Percentiles rank a stretch among this genome's conserved stretches.
Evolutionary conservation across 306 rosid genomes (phyloP).

Genomic region (Begonia fuchsioides): DNA sequence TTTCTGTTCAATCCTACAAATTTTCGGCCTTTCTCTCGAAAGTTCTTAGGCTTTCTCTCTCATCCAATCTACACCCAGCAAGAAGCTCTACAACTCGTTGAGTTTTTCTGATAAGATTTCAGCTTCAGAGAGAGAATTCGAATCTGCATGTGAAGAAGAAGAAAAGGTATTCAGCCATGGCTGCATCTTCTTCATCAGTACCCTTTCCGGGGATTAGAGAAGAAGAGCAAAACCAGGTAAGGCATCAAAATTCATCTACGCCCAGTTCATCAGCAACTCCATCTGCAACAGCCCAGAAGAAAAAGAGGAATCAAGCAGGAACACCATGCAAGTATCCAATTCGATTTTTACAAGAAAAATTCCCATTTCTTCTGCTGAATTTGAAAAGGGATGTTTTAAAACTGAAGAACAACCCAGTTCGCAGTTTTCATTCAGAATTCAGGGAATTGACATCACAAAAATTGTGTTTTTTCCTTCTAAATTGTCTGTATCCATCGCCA

Average conservation of each 20-base stretch:
- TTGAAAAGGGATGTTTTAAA: background rate
- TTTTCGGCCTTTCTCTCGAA: background rate
- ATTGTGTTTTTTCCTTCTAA: no score
- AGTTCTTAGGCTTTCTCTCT: background rate
- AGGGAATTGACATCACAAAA: no score
- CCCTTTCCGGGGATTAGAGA: conserved; percentile 40
- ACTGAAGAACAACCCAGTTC: no score
- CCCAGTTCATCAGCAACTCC: conserved; percentile 22
- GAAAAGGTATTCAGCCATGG: conserved; percentile 28
- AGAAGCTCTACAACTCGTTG: background rate
- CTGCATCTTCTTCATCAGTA: conserved; percentile 58
- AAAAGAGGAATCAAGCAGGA: conserved; percentile 84
- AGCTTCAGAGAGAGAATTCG: background rate
- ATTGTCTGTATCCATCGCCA: background rate
- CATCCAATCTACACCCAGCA: background rate
- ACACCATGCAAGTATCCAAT: conserved; percentile 66
- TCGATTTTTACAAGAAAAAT: background rate
- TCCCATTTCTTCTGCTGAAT: background rate
- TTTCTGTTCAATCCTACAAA: background rate
- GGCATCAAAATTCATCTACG: conserved; percentile 24
- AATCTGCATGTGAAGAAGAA: conserved; percentile 4
- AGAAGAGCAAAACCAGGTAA: conserved; percentile 33
- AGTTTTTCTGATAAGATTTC: background rate
- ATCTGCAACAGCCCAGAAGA: conserved; percentile 41
- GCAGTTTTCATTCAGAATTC: no score